Evolutionary conservation across 2,329 filamentous ascomycete species (phyloP), one percentile per base, ranked within the genome.

Genomic region (Myriosclerotinia curreyana): DNA sequence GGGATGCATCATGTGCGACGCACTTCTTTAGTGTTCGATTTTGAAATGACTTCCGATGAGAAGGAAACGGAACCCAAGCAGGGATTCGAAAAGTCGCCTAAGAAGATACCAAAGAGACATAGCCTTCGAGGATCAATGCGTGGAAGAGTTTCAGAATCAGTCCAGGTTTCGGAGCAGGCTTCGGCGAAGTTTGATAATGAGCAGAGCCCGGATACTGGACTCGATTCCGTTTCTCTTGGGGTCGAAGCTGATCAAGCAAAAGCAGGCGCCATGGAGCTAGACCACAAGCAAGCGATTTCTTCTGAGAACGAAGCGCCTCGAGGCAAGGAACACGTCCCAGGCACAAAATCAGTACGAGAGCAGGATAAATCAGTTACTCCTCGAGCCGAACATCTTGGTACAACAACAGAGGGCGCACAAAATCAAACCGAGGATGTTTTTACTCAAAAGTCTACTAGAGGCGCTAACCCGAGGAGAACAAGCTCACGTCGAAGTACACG

Each of bases 61-160:
- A 40, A 34, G 14, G 25, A 34, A 36, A 46, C 12, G n/a, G 49
- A 52, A 42, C 14, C 38, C 1, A 44, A 25, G 50, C 36, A 54
- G 25, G 36, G 12, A 50, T n/a, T 60, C 2, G 31, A 38, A 40
- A 31, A 50, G 11, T 50, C 44, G 20, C 50, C 50, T 0, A 42
- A 48, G 28, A 46, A 38, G 20, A 54, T 28, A 4, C 9, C 25
- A 20, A 54, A 46, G n/a, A 62, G 25, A 62, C 60, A 62, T 25
- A n/a, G 60, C 25, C 52, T 64, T 49, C 22, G 61, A 49, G 50
- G 51, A 50, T 56, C 61, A 38, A 59, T 25, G 42, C 61, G 53
- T 62, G 60, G 60, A 54, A 48, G 46, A 38, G 46, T 38, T 58
- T 58, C 54, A 58, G 54, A 58, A 12, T 20, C 40, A 17, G 28